Evolutionary conservation across 192 early-diverging fungal genomes (phyloP).

Genomic region (Powellomyces hirtus): DNA sequence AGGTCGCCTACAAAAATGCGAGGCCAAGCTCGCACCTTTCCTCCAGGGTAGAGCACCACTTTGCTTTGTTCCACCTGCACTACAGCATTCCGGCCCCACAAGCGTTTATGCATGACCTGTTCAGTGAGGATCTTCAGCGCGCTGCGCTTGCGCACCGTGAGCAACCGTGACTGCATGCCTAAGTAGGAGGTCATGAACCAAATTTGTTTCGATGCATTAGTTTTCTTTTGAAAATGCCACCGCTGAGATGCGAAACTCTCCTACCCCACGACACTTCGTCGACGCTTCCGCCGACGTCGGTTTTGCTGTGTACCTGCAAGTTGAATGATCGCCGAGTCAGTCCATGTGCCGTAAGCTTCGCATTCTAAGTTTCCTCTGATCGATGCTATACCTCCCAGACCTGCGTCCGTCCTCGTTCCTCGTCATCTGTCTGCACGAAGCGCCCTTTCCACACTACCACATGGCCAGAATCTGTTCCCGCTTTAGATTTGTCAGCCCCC

Average conservation of each 20-base stretch:
- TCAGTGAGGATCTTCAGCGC: constrained; percentile 15
- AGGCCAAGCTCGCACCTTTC: neutral
- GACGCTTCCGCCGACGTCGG: constrained; percentile 22
- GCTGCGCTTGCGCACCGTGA: constrained; percentile 9
- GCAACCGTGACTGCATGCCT: constrained; percentile 2
- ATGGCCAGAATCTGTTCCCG: constrained; percentile 31
- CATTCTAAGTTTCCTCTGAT: too few relatives aligned
- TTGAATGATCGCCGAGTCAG: constrained; percentile 18
- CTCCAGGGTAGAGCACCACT: constrained; percentile 21
- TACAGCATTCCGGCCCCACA: constrained; percentile 23
- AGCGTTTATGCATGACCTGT: constrained; percentile 10
- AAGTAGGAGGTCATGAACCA: neutral
- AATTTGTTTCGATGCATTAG: too few relatives aligned
- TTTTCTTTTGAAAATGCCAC: too few relatives aligned
- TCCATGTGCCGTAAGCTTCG: too few relatives aligned
- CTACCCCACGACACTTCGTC: constrained; percentile 36
- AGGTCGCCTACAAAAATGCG: neutral
- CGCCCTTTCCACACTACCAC: constrained; percentile 30
- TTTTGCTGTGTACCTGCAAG: constrained; percentile 16
- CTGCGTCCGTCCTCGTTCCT: constrained; percentile 10
- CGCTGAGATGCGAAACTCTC: too few relatives aligned
- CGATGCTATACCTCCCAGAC: constrained; percentile 35
- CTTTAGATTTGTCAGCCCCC: too few relatives aligned
- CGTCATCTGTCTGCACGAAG: neutral
- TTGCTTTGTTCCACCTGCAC: constrained; percentile 28